Conservation (phyloP, 2,329 filamentous ascomycete genomes). For the Fusarium sp. region DNA sequence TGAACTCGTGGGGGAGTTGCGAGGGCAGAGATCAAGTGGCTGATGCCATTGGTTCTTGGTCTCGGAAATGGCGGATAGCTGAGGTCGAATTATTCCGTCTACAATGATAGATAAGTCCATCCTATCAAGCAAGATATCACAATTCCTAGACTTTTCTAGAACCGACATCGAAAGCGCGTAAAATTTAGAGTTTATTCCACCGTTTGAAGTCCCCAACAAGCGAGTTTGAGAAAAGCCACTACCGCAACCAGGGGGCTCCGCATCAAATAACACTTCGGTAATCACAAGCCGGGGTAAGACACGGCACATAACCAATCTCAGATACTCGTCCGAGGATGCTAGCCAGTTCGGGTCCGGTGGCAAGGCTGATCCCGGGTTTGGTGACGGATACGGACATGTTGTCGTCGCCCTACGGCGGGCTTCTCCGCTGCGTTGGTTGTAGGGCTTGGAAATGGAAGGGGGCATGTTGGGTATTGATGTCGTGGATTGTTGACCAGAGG, state of each 20-base stretch:
- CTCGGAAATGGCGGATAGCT: neutral
- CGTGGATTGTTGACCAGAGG: neutral
- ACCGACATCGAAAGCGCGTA: neutral
- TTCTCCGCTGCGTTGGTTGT: neutral
- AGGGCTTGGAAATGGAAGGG: neutral
- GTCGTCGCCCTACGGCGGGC: neutral
- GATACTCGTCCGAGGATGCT: constrained; percentile 4
- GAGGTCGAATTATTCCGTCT: neutral
- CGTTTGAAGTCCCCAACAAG: constrained; percentile 21
- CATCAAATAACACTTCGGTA: constrained; percentile 6
- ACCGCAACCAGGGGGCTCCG: constrained; percentile 1
- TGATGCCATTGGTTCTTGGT: neutral
- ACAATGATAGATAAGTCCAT: neutral
- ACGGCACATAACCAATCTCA: constrained; percentile 3
- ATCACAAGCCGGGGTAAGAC: constrained; percentile 5
- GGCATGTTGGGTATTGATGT: neutral
- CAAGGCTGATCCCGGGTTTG: neutral
- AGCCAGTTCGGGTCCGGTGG: neutral
- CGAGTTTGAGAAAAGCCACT: constrained; percentile 29
- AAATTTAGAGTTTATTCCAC: constrained; percentile 30
- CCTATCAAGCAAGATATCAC: neutral
- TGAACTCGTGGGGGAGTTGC: neutral
- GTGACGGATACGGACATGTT: constrained; percentile 10
- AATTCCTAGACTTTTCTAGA: neutral
- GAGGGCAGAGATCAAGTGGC: neutral